Percentiles rank a stretch among this genome's conserved stretches.
Conservation (phyloP, 2,329 filamentous ascomycete species). For the Beauveria caledonica region DNA sequence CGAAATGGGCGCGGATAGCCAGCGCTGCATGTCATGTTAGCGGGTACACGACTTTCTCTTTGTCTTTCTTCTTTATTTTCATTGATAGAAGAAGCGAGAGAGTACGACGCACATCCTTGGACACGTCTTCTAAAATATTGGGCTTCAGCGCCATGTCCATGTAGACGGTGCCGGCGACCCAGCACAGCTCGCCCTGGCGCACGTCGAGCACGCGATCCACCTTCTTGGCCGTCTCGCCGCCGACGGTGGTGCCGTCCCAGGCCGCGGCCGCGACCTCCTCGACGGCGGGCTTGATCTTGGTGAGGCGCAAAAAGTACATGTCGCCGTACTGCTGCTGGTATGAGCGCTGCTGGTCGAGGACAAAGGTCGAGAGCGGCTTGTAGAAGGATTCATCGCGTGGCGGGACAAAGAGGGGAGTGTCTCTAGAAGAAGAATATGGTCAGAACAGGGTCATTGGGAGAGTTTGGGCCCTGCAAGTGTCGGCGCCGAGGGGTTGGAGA, state of each 20-base stretch:
- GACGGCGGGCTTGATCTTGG: slow-evolving; percentile 77
- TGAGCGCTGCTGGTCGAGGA: slow-evolving; percentile 59
- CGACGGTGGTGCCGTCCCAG: slow-evolving; percentile 74
- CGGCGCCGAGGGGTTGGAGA: not conserved
- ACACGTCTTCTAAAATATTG: slow-evolving; percentile 89
- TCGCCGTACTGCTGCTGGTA: slow-evolving; percentile 96
- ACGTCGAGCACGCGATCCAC: slow-evolving; percentile 92
- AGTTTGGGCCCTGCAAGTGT: not conserved
- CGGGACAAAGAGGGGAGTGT: slow-evolving; percentile 30
- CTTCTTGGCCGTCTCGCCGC: slow-evolving; percentile 62
- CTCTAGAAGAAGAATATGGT: slow-evolving; percentile 13
- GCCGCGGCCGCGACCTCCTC: slow-evolving; percentile 64
- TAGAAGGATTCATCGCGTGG: slow-evolving; percentile 54
- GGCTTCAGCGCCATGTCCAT: slow-evolving; percentile 97
- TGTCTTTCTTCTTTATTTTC: too few species aligned
- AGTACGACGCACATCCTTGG: slow-evolving; percentile 63
- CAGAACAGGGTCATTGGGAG: not conserved
- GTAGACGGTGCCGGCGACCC: slow-evolving; percentile 90
- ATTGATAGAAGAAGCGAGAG: not conserved
- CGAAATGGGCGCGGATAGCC: slow-evolving; percentile 74
- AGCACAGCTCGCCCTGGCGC: slow-evolving; percentile 89
- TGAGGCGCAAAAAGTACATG: slow-evolving; percentile 90
- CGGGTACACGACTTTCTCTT: not conserved
- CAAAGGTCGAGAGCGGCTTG: slow-evolving; percentile 66
- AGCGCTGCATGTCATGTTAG: slow-evolving; percentile 49